Evolutionary conservation across 1,284 basidiomycete species (phyloP), one percentile per base, ranked within the genome.

Genomic region (Spongispora temasekensis): DNA sequence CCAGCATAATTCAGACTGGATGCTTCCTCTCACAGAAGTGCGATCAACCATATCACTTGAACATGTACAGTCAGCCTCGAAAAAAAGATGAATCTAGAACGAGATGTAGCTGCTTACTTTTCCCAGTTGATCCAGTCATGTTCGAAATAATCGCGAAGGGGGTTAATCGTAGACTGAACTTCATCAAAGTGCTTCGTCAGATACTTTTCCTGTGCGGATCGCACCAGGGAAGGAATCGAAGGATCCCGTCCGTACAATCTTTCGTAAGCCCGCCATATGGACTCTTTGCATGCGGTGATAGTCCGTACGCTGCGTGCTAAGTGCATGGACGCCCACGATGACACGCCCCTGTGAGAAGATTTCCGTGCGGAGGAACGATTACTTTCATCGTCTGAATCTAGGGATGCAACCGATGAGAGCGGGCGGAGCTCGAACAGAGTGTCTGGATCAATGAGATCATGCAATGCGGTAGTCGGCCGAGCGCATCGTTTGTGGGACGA

Each of bases 31-130:
- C 76, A 89, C 82, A 52, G 81, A 79, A 42, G 87, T 86, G n/a
- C 89, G 85, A 66, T 89, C 86, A 55, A 77, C 77, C 90, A 91
- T 91, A 65, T 91, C 90, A 63, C 89, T 91, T 50, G 58, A 62
- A 25, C 21, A 27, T 3, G 5, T 23, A 51, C 21, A 51, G 25
- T 62, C 32, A 65, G 59, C 28, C 51, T 55, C 37, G n/a, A 31
- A 15, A 57, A 35, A 23, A 15, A 53, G 53, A 17, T 4, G n/a
- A n/a, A n/a, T n/a, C n/a, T 21, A 1, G 19, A 48, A 34, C 23
- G 35, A 37, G 57, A 28, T 27, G 15, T 9, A 13, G 37, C 58
- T 12, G 62, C 86, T 66, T 57, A 91, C 90, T 79, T 82, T 73
- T 85, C 80, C 90, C 89, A 91, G 58, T 84, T 84, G 13, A 74